Conservation (phyloP, 805 yeast genomes). For the Candida vartiovaarae region DNA sequence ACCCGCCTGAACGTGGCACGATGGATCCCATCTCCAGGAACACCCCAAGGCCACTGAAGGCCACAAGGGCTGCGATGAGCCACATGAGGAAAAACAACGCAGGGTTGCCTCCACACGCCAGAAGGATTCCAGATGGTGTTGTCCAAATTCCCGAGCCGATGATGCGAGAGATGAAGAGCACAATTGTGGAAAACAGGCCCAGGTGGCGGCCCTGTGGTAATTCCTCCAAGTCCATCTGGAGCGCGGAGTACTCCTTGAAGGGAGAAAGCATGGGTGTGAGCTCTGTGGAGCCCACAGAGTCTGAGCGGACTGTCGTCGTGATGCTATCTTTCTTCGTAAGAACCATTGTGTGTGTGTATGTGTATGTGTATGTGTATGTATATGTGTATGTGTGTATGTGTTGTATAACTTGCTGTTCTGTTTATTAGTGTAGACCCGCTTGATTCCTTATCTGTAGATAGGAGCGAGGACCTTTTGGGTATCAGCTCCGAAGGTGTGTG, state of each 20-base stretch:
- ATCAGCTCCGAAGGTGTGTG: no score
- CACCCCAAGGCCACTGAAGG: constrained; percentile 61
- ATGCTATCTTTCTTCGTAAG: not conserved
- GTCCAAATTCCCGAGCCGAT: constrained; percentile 78
- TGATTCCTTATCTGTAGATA: no score
- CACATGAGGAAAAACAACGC: constrained; percentile 54
- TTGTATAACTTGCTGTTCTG: no score
- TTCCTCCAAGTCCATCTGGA: constrained; percentile 17
- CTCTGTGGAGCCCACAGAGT: constrained; percentile 17
- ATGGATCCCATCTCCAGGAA: constrained; percentile 66
- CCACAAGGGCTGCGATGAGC: constrained; percentile 52
- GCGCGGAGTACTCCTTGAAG: constrained; percentile 6
- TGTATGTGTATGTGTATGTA: no score
- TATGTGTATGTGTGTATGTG: no score
- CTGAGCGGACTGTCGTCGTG: constrained; percentile 12
- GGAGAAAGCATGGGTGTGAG: constrained; percentile 6
- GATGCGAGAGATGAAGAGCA: constrained; percentile 60
- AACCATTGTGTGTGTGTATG: no score
- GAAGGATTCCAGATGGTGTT: constrained; percentile 58
- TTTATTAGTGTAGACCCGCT: no score
- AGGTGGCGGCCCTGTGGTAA: constrained; percentile 69
- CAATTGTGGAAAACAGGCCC: constrained; percentile 59
- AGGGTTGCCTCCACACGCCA: constrained; percentile 62
- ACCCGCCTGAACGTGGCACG: constrained; percentile 70
- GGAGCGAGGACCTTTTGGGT: no score